These are phyloP conservation scores for Botryotinia narcissicola DNA, from an alignment of 2,329 filamentous ascomycete species.

Conservation along the genomic window DNA sequence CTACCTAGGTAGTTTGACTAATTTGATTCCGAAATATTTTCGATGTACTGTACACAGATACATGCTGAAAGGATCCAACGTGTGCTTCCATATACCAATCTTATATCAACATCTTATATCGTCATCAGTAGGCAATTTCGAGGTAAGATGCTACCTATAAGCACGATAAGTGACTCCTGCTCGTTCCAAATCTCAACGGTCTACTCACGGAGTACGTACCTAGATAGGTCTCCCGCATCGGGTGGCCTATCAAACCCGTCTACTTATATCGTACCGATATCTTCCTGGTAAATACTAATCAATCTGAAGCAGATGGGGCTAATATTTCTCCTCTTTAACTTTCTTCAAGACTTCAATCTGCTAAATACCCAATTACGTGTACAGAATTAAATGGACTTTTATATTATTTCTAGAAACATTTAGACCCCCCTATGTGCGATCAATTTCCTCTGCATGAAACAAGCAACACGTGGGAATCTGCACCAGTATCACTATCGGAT, in stretches of 20 bases:
- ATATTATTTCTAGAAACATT: background rate
- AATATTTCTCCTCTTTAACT: background rate
- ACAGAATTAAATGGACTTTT: background rate
- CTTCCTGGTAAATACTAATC: background rate
- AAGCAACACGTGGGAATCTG: background rate
- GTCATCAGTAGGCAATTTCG: background rate
- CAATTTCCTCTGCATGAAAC: slow-evolving; percentile 2
- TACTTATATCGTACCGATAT: background rate
- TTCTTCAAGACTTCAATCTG: background rate
- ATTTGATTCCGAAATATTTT: background rate
- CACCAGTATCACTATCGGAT: slow-evolving; percentile 5
- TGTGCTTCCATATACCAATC: background rate
- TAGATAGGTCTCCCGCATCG: background rate
- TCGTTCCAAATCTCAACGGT: background rate
- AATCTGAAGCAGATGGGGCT: slow-evolving; percentile 9
- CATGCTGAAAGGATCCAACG: background rate
- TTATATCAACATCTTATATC: background rate
- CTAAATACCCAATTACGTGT: background rate
- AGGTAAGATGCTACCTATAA: background rate
- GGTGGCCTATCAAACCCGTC: background rate
- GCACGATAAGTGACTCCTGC: background rate
- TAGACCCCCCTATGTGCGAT: background rate
- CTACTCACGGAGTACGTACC: background rate
- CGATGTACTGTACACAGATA: background rate
- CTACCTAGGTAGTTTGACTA: background rate